Conservation (phyloP, 129 eudicot species). For the Escallonia rubra region DNA sequence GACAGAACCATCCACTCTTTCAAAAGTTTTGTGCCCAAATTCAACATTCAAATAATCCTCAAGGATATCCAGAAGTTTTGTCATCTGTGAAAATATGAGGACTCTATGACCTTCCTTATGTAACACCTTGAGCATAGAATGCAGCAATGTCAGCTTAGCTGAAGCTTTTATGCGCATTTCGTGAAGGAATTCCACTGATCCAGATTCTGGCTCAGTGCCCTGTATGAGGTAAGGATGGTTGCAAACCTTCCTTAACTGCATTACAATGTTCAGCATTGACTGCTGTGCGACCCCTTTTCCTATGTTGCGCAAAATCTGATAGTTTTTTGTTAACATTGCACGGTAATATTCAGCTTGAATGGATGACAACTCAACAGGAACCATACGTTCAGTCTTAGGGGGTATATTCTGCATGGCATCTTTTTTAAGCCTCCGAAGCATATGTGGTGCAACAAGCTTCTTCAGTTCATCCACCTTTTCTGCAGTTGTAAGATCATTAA, state of each 20-base stretch:
- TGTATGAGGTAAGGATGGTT: conserved; percentile 94
- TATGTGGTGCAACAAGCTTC: conserved; percentile 93
- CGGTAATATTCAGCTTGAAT: conserved; percentile 97
- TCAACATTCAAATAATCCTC: conserved; percentile 87
- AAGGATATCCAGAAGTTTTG: conserved; percentile 87
- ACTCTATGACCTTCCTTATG: conserved; percentile 84
- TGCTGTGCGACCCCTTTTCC: conserved; percentile 89
- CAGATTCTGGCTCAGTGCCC: conserved; percentile 92
- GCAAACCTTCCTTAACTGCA: conserved; percentile 92
- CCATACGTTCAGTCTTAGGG: conserved; percentile 91
- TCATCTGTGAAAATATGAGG: conserved; percentile 93
- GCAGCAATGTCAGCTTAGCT: conserved; percentile 78
- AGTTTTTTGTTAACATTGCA: conserved; percentile 94
- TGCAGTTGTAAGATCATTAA: conserved; percentile 85
- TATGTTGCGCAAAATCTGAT: conserved; percentile 75
- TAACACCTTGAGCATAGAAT: conserved; percentile 79
- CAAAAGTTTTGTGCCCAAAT: conserved; percentile 80
- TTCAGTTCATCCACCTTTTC: conserved; percentile 91
- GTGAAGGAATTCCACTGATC: conserved; percentile 83
- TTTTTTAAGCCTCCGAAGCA: conserved; percentile 93
- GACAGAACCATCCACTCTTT: conserved; percentile 98
- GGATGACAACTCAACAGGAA: conserved; percentile 93
- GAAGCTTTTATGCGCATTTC: conserved; percentile 98
- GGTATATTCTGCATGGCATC: conserved; percentile 96
- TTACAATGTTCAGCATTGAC: conserved; percentile 91